Base-by-base conservation (phyloP, 1,284 basidiomycete genomes). In the Cutaneotrichosporon cyanovorans region DNA sequence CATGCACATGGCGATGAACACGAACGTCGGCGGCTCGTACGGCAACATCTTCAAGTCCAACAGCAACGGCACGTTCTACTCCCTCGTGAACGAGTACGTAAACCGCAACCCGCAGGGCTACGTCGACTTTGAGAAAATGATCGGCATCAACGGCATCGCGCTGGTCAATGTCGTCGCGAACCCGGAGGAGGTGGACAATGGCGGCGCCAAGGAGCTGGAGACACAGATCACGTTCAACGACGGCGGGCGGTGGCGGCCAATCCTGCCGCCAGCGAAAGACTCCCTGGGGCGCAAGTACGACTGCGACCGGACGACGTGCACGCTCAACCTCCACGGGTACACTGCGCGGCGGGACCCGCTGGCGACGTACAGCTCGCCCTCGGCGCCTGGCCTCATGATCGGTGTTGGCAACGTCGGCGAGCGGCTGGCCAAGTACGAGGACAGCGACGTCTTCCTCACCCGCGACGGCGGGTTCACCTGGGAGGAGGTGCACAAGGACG, bases 41-140 rank as follows among this genome's bases (percentile, higher is more conserved):
- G 93, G 93, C 40, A 85, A 81, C 60, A 82, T 98, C 57, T 82
- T 98, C 65, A 97, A 73, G 60, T 95, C 89, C 38, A 97, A 98
- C 72, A 95, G 87, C 36, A 98, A 98, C 63, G 93, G 93, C 30
- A 98, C 95, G 0, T 97, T 96, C 75, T 98, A 89, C 66, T 81
- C 86, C 21, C 68, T 91, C 15, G 87, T 90, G 0, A 65, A 87
- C 40, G 85, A 88, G 58, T 79, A 89, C 59, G 93, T 90, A 50
- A 98, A 98, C 70, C 80, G 93, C 21, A 84, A 98, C 66, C 74
- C 80, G 0, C 67, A 74, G 0, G 93, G 95, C 14, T 97, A 80
- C 60, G 93, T 92, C 38, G 95, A 99, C 69, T 99, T 98, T 61
- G 93, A 99, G 74, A 98, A 97, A 77, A 87, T 97, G 80, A 82